phyloP scores from a whole-genome alignment of 2,329 filamentous ascomycete species.

The Fusarium sp. region DNA sequence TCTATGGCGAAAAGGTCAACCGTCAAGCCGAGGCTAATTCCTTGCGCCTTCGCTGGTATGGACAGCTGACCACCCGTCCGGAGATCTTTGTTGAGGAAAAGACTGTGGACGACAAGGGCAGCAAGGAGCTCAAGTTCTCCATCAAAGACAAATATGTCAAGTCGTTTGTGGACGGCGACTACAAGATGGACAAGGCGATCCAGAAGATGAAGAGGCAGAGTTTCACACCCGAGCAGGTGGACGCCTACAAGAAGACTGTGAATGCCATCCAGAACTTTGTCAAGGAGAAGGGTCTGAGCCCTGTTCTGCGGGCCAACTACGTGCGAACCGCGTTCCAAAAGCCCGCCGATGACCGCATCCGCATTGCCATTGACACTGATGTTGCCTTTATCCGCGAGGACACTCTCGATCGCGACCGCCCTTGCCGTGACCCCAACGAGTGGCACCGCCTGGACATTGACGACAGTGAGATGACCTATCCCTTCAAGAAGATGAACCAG shows the following conservation, averaged over 20 bases:
- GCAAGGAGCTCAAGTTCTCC: conserved; percentile 81
- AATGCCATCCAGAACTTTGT: conserved; percentile 85
- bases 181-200: conserved; percentile 91
- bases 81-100: conserved; percentile 93
- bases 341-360: conserved; percentile 87
- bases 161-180: conserved; percentile 86
- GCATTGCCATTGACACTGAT: conserved; percentile 93
- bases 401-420: conserved; percentile 82
- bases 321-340: conserved; percentile 96
- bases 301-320: conserved; percentile 91
- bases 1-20: conserved; percentile 89
- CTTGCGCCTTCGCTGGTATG: conserved; percentile 90
- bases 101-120: conserved; percentile 81
- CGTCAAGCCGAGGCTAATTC: conserved; percentile 82
- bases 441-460: conserved; percentile 97
- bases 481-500: conserved; percentile 87
- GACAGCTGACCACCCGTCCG: conserved; percentile 81
- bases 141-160: conserved; percentile 97
- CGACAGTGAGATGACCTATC: conserved; percentile 82
- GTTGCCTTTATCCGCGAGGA: conserved; percentile 87
- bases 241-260: conserved; percentile 78
- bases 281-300: conserved; percentile 80
- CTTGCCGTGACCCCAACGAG: conserved; percentile 86
- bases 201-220: conserved; percentile 87
- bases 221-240: conserved; percentile 73